These are phyloP conservation scores for Pichia manshurica DNA, from an alignment of 805 yeast species.

Conservation along the genomic window DNA sequence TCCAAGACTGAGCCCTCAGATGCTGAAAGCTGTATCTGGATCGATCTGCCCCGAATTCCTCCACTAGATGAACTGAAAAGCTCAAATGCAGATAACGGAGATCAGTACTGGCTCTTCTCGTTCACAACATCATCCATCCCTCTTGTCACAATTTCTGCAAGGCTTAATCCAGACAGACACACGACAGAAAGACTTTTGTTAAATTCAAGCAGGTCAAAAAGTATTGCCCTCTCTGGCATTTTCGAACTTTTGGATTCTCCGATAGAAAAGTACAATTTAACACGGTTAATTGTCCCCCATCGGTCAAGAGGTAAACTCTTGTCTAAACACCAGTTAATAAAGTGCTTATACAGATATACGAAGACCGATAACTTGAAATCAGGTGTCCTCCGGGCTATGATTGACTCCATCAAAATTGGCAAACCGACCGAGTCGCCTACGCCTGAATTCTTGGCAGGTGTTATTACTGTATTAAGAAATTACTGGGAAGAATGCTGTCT, in stretches of 20 bases:
- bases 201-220: neutral
- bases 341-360: constrained; percentile 4
- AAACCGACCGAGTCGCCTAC: constrained; percentile 6
- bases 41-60: constrained; percentile 1
- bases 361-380: neutral
- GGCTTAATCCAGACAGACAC: neutral
- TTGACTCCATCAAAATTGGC: constrained; percentile 6
- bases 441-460: neutral
- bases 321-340: constrained; percentile 6
- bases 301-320: constrained; percentile 4
- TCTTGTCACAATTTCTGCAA: constrained; percentile 2
- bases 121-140: neutral
- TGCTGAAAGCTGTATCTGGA: neutral
- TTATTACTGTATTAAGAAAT: neutral
- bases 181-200: neutral
- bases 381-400: constrained; percentile 1
- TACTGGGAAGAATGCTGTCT: constrained; percentile 8
- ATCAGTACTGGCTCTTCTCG: neutral
- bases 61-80: neutral
- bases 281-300: constrained; percentile 3
- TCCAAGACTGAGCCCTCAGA: neutral
- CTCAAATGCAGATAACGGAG: neutral
- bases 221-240: neutral
- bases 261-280: constrained; percentile 5
- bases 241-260: constrained; percentile 1